Conservation (phyloP, 1,284 basidiomycete genomes). For the Trichosporon sp. region DNA sequence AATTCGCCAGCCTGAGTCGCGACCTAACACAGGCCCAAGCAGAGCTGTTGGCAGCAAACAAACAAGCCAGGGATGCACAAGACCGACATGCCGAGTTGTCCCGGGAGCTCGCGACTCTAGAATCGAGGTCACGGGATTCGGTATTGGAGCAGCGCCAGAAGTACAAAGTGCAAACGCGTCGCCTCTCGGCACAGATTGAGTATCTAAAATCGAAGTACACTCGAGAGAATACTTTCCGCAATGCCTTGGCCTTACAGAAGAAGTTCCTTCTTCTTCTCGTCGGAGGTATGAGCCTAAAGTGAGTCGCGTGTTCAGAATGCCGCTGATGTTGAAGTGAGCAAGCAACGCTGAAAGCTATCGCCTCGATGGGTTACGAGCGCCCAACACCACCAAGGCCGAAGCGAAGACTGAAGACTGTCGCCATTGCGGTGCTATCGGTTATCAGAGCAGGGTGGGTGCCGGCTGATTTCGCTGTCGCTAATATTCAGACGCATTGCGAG, state of each 20-base stretch:
- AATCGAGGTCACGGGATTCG: neutral
- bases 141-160: conserved; percentile 25
- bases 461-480: neutral
- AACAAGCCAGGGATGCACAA: conserved; percentile 22
- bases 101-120: neutral
- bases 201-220: conserved; percentile 90
- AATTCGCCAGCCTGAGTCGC: neutral
- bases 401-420: conserved; percentile 60
- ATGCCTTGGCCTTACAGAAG: conserved; percentile 80
- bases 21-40: conserved; percentile 8
- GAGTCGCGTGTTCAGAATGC: conserved; percentile 24
- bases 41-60: conserved; percentile 12
- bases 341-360: conserved; percentile 70
- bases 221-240: conserved; percentile 76
- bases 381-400: conserved; percentile 46
- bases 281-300: conserved; percentile 67
- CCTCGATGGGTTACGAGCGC: conserved; percentile 66
- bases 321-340: conserved; percentile 60
- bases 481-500: conserved; percentile 6
- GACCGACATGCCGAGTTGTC: neutral
- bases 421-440: conserved; percentile 61
- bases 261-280: conserved; percentile 56
- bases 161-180: conserved; percentile 36
- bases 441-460: conserved; percentile 61
- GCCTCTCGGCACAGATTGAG: conserved; percentile 59